phyloP scores from a whole-genome alignment of 1,284 basidiomycete genomes.

The Rhizoctonia solani region DNA sequence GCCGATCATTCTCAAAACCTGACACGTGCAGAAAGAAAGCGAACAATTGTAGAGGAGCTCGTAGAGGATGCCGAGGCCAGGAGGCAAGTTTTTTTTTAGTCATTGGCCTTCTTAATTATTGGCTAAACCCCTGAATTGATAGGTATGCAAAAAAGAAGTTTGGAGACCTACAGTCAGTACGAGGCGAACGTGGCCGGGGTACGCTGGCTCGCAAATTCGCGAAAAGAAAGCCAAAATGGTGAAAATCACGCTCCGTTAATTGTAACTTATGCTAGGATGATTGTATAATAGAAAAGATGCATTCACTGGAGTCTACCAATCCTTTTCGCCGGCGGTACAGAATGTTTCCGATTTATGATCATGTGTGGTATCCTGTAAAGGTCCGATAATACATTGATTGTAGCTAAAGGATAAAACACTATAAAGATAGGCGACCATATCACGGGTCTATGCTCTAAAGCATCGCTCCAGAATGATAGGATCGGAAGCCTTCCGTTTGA shows the following conservation, averaged over 20 bases:
- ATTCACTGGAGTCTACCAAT: too few relatives aligned
- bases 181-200: constrained; percentile 73
- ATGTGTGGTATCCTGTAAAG: too few relatives aligned
- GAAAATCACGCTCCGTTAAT: constrained; percentile 38
- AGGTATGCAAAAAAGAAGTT: constrained; percentile 93
- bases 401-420: too few relatives aligned
- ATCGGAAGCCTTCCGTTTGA: background rate
- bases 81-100: constrained; percentile 43
- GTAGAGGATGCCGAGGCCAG: constrained; percentile 85
- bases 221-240: constrained; percentile 70
- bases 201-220: constrained; percentile 72
- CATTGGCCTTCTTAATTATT: background rate
- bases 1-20: constrained; percentile 60
- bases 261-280: background rate
- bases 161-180: constrained; percentile 74
- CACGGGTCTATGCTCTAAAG: too few relatives aligned
- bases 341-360: too few relatives aligned
- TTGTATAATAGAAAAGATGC: background rate
- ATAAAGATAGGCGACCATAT: too few relatives aligned
- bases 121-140: too few relatives aligned
- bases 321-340: too few relatives aligned
- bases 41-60: constrained; percentile 85
- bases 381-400: too few relatives aligned
- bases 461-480: background rate
- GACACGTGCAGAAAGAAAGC: constrained; percentile 67